Base-by-base conservation (phyloP, 2,329 filamentous ascomycete species). In the Arthrocladium fulminans region DNA sequence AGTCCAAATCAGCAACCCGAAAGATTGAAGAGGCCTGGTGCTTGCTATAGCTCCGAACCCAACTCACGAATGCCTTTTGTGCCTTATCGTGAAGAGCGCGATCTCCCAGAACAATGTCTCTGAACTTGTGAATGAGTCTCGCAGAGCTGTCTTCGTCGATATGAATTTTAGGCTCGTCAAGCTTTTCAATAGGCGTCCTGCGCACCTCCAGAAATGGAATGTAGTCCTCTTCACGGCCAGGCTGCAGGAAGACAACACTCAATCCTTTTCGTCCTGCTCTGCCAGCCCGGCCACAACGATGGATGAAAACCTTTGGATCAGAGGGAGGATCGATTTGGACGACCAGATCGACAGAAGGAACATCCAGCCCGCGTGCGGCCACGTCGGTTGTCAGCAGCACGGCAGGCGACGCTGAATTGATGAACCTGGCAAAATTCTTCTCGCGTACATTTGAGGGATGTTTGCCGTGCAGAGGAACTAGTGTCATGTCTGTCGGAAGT, bases 21-120 rank as follows among this genome's bases (percentile, higher is more conserved):
- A 98, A 98, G 57, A 98, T 97, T 60, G 88, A 94, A 51, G 80
- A 83, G 1, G 90, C 88, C 56, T 89, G 81, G 61, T 97, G 92
- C 60, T 92, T 94, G 62, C 80, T 85, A 68, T 97, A 97, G 57
- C 86, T 85, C 62, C 88, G 81, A 1, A 94, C 81, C 86, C 88
- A 97, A 61, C 85, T 90, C 19, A 97, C 90, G 59, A 98, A 97
- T 0, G 83, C 92, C 53, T 83, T 81, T 62, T 95, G 88, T 0
- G 85, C 88, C 60, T 94, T 92, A 64, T 96, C 88, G 63, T 92
- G 83, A 9, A 92, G 63, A 22, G 80, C 78, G 20, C 83, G 71
- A 62, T 87, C 84, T 32, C 69, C 65, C 23, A 71, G 67, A 12
- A 75, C 71, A 1, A 68, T 63, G 9, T 72, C 68, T 22, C 86